phyloP scores from a whole-genome alignment of 163 green algal genomes.

The Chloromonas sp. region DNA sequence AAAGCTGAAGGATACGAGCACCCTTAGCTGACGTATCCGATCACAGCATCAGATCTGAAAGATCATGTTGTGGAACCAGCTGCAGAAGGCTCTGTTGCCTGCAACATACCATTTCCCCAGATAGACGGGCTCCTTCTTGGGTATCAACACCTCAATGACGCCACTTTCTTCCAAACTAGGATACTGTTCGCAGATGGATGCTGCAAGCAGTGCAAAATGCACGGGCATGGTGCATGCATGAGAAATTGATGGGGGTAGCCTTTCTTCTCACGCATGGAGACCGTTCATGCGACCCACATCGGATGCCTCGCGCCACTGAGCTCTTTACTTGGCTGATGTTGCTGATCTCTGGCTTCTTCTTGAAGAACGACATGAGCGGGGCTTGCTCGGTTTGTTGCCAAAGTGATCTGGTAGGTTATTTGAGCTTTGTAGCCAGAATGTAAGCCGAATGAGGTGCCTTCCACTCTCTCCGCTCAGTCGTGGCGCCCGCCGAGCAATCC shows the following conservation, averaged over 20 bases:
- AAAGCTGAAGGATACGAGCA: too few relatives aligned
- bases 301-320: constrained; percentile 84
- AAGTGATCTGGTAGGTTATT: too few relatives aligned
- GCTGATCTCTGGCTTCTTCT: constrained; percentile 66
- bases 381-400: too few relatives aligned
- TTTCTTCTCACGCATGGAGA: too few relatives aligned
- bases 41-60: too few relatives aligned
- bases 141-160: constrained; percentile 87
- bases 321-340: constrained; percentile 89
- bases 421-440: too few relatives aligned
- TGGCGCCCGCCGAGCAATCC: too few relatives aligned
- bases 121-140: constrained; percentile 89
- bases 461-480: too few relatives aligned
- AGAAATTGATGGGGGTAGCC: background rate
- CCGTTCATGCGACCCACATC: constrained; percentile 50
- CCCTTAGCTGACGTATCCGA: too few relatives aligned
- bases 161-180: constrained; percentile 76
- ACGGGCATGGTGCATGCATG: background rate
- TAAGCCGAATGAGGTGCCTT: too few relatives aligned
- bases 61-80: too few relatives aligned
- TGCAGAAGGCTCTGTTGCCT: background rate
- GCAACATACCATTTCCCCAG: constrained; percentile 80
- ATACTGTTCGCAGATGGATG: constrained; percentile 78
- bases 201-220: constrained; percentile 37
- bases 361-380: constrained; percentile 46